Evolutionary conservation across 208 protist genomes (phyloP), one percentile per base, ranked within the genome.

Genomic region (Trichomonas vaginalis): DNA sequence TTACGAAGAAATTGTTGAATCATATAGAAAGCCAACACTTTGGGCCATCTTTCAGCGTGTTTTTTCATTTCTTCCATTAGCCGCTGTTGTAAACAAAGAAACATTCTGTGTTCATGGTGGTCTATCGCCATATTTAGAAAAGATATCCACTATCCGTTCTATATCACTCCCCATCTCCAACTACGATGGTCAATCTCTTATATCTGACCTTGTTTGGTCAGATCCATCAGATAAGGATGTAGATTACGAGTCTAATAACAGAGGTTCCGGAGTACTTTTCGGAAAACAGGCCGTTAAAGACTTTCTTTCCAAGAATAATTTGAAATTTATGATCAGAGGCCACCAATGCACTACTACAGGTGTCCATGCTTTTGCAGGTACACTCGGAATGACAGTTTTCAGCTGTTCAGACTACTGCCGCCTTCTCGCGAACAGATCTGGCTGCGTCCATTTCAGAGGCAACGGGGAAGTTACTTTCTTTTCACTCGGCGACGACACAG

Each of bases 1-100:
- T 97, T 99, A 99, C 96, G 99, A 99, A 87, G 99, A 99, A 80
- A 96, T 96, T 87, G 80, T 97, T 32, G 88, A 96, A 46, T 96
- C 96, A 48, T 97, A 96, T 95, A 96, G 95, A 79, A 95, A 97
- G 99, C 92, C 97, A 17, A 98, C 98, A 95, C 96, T 97, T 14
- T 98, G 99, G 99, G 97, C 97, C 86, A 98, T 97, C 87, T 99
- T 98, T 97, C 99, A 99, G 0, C 99, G 99, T 96, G 98, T 99
- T 32, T 99, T 99, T 96, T 99, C 99, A 96, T 99, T 99, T 96
- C 97, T 99, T 14, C 98, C 98, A 12, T 97, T 99, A 0, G 98
- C 98, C n/a, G 99, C 99, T 61, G 96, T 99, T 0, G 95, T 97
- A 39, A 96, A 97, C 92, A 90, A 96, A 6, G 10, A 95, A 46